Evolutionary conservation across 805 yeast species (phyloP).

Genomic region (Yarrowia sp.): DNA sequence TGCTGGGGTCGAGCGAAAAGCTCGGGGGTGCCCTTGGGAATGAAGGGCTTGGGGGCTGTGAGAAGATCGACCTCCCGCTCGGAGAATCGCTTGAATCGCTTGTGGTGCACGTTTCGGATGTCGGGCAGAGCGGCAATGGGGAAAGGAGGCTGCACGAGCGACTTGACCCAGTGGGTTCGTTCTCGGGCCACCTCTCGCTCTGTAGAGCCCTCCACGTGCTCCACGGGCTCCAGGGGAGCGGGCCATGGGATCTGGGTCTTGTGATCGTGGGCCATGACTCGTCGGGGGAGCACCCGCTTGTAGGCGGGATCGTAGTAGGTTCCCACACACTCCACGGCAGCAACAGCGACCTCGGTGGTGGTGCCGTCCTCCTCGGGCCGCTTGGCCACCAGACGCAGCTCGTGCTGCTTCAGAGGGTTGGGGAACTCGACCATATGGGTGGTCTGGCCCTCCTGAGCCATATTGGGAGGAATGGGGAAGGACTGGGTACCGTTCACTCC

Average conservation of each 20-base stretch:
- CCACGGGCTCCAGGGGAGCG: slow-evolving; percentile 64
- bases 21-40: slow-evolving; percentile 59
- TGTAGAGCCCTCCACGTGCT: slow-evolving; percentile 47
- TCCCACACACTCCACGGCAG: slow-evolving; percentile 71
- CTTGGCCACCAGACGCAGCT: slow-evolving; percentile 79
- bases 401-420: slow-evolving; percentile 61
- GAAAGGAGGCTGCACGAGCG: slow-evolving; percentile 70
- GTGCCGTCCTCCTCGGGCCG: slow-evolving; percentile 69
- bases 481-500: slow-evolving; percentile 71
- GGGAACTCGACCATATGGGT: slow-evolving; percentile 78
- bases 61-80: slow-evolving; percentile 67
- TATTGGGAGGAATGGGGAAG: slow-evolving; percentile 71
- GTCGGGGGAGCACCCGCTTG: slow-evolving; percentile 74
- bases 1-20: slow-evolving; percentile 49
- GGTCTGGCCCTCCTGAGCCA: slow-evolving; percentile 75
- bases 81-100: slow-evolving; percentile 71
- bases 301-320: slow-evolving; percentile 75
- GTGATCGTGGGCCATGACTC: slow-evolving; percentile 71
- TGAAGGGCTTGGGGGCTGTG: slow-evolving; percentile 79
- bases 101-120: slow-evolving; percentile 80
- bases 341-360: slow-evolving; percentile 76
- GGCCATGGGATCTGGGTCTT: slow-evolving; percentile 89
- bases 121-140: slow-evolving; percentile 89
- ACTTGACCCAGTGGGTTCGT: slow-evolving; percentile 75
- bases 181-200: slow-evolving; percentile 60